phyloP scores from a whole-genome alignment of 257 asterid species.

The Solanum etuberosum region DNA sequence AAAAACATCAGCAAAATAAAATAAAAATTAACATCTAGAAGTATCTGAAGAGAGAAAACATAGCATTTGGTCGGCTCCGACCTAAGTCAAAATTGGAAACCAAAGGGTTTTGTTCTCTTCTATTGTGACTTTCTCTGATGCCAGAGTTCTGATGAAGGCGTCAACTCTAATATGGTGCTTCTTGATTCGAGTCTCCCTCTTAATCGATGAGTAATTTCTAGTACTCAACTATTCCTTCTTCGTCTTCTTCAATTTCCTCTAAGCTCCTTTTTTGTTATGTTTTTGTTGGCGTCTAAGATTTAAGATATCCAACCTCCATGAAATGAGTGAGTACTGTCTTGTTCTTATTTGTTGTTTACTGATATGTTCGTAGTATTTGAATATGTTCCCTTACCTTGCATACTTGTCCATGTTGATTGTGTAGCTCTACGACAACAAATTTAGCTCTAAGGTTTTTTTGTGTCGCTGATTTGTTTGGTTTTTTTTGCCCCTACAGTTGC shows the following conservation, averaged over 20 bases:
- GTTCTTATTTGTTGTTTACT: neutral
- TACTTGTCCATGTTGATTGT: neutral
- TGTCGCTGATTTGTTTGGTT: no score
- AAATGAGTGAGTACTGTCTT: neutral
- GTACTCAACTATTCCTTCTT: neutral
- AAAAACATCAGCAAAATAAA: no score
- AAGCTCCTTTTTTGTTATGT: no score
- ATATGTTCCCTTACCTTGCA: neutral
- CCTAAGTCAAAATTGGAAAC: neutral
- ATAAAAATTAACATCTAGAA: neutral
- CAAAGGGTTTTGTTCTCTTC: neutral
- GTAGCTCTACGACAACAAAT: neutral
- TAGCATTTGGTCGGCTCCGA: neutral
- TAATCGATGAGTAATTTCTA: no score
- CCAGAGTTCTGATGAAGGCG: neutral
- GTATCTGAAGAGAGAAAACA: neutral
- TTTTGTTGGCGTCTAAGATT: neutral
- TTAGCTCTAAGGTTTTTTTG: no score
- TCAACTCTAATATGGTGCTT: neutral
- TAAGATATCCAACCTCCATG: neutral
- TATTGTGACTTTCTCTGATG: no score
- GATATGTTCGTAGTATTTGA: neutral
- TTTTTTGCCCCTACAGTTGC: no score
- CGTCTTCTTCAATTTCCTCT: neutral
- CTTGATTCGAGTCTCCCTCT: neutral